These are phyloP conservation scores for Bryoerythrophyllum caledonicum DNA, from an alignment of 225 moss, liverwort and hornwort species.

Conservation along the genomic window DNA sequence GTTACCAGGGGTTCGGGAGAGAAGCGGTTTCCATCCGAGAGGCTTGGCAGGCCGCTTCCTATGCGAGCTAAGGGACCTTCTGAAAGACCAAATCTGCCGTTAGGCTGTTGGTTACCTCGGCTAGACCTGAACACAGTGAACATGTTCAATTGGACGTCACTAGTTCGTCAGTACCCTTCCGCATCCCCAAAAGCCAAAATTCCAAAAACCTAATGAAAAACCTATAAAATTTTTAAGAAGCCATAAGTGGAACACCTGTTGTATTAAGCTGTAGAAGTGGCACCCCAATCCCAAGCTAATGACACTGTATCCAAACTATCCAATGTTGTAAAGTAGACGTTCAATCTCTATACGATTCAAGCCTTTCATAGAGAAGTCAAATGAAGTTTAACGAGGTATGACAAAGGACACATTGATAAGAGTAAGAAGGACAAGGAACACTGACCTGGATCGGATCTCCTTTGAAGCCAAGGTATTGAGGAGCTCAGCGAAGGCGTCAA, in stretches of 20 bases:
- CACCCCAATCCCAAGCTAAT: too few relatives aligned
- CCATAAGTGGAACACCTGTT: too few relatives aligned
- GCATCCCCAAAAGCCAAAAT: constrained; percentile 5
- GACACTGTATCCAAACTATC: too few relatives aligned
- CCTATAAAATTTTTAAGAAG: too few relatives aligned
- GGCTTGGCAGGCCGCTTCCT: constrained; percentile 76
- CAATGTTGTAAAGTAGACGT: too few relatives aligned
- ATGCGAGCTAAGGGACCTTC: constrained; percentile 83
- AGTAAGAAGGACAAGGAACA: background rate
- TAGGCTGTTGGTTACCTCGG: constrained; percentile 99
- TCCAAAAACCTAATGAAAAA: background rate
- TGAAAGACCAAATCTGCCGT: constrained; percentile 99
- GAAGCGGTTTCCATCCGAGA: constrained; percentile 60
- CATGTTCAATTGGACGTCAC: constrained; percentile 66
- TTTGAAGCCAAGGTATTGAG: constrained; percentile 69
- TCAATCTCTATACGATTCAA: too few relatives aligned
- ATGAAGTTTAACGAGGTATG: too few relatives aligned
- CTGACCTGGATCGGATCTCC: constrained; percentile 78
- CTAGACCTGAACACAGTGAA: constrained; percentile 95
- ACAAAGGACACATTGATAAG: background rate
- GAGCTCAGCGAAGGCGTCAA: constrained; percentile 91
- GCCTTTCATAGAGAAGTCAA: too few relatives aligned
- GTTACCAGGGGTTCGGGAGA: constrained; percentile 65
- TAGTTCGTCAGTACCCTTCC: constrained; percentile 53
- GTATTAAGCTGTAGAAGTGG: background rate